Percentiles rank a stretch among this genome's conserved stretches.
phyloP scores from a whole-genome alignment of 306 rosid species.

The Herpetospermum pedunculosum region DNA sequence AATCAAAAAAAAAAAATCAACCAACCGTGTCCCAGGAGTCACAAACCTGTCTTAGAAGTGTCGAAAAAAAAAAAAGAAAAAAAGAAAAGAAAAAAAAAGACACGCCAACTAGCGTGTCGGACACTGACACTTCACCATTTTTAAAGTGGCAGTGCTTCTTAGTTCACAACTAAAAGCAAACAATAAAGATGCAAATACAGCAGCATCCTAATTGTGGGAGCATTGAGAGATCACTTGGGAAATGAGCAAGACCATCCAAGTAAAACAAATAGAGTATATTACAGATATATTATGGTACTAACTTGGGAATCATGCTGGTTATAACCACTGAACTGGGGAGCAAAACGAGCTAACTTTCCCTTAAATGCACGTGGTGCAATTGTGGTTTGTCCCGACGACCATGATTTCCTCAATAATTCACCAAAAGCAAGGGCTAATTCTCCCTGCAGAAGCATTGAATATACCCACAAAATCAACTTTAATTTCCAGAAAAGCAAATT shows the following conservation, averaged over 20 bases:
- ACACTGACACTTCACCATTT: too few relatives aligned
- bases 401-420: conserved; percentile 81
- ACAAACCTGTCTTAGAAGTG: too few relatives aligned
- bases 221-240: background rate
- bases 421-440: conserved; percentile 95
- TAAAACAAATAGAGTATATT: background rate
- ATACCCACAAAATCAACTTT: background rate
- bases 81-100: too few relatives aligned
- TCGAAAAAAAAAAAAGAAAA: too few relatives aligned
- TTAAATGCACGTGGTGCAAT: conserved; percentile 87
- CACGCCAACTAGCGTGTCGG: too few relatives aligned
- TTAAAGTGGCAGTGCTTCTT: too few relatives aligned
- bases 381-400: conserved; percentile 82
- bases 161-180: background rate
- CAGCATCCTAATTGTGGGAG: background rate
- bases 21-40: too few relatives aligned
- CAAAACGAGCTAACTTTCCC: conserved; percentile 91
- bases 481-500: background rate
- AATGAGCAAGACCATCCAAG: background rate
- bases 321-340: conserved; percentile 98
- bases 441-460: conserved; percentile 43
- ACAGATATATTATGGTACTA: conserved; percentile 21
- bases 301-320: conserved; percentile 99
- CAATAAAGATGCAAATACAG: background rate
- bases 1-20: too few relatives aligned